Percentiles rank a stretch among this genome's conserved stretches.
phyloP scores from a whole-genome alignment of 2,329 filamentous ascomycete species.

The Colletotrichum shisoi region DNA sequence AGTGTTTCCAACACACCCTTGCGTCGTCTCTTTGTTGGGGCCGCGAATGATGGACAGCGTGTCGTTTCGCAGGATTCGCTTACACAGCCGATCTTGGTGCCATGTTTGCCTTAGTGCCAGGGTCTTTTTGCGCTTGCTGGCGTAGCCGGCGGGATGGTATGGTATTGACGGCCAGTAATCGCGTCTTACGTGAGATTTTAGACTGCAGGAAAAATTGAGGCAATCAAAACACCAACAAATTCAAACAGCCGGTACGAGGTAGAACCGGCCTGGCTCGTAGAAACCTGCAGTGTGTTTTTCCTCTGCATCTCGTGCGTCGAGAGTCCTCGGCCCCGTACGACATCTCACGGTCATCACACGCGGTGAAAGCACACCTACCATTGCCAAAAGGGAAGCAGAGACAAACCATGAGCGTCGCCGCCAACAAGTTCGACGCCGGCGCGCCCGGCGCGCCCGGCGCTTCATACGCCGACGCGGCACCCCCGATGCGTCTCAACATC shows the following conservation, averaged over 20 bases:
- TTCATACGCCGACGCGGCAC: background rate
- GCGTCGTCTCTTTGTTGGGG: background rate
- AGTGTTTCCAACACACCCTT: background rate
- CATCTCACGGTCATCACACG: background rate
- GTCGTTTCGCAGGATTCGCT: background rate
- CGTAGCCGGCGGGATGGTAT: background rate
- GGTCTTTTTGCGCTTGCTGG: slow-evolving; percentile 9
- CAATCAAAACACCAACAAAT: background rate
- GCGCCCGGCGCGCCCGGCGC: background rate
- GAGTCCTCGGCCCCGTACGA: background rate
- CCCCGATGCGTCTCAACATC: slow-evolving; percentile 49
- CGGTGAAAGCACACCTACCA: background rate
- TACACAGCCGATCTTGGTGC: background rate
- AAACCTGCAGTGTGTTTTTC: too few species aligned
- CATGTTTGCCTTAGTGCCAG: background rate
- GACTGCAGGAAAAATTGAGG: background rate
- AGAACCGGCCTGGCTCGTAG: too few species aligned
- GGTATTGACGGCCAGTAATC: background rate
- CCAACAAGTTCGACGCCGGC: background rate
- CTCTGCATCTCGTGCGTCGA: background rate
- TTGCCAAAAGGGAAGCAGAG: background rate
- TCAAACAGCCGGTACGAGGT: background rate
- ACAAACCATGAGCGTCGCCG: background rate
- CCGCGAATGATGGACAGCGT: background rate
- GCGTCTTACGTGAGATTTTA: slow-evolving; percentile 24